Base-by-base conservation (phyloP, 2,329 filamentous ascomycete species). In the Lecanicillium sp. region DNA sequence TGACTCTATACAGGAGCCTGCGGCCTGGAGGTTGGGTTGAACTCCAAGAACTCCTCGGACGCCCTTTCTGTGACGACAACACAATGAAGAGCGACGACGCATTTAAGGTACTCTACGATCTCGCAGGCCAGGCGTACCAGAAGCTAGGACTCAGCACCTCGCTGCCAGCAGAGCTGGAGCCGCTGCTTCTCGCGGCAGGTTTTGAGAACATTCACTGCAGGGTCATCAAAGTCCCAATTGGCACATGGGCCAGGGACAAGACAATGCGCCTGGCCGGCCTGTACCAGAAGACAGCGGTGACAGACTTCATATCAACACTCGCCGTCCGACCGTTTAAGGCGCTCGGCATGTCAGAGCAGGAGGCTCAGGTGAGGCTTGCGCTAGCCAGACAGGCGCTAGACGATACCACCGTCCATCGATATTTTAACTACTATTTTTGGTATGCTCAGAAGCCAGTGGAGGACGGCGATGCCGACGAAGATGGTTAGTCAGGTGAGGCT, bases 1-100 rank as follows among this genome's bases (percentile, higher is more conserved):
- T 36, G 10, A 36, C 32, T 10, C 20, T 7, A 24, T 32, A 19
- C 52, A 56, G 43, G 55, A 44, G 41, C 2, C 21, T 44, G 5
- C 38, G 32, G 2, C 48, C 30, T n/a, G 74, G 74, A n/a, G 74
- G 73, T 38, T 77, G 72, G 69, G 62, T 78, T 29, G 74, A 78
- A 52, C 68, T 74, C 33, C 71, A 74, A 19, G 74, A 77, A 44
- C 61, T 73, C 24, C 64, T 69, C 37, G 63, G 63, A 11, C 60
- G 59, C 20, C 62, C 72, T 11, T 58, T 62, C 23, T 74, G 67
- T 51, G 71, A 75, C 51, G 69, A 74, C 45, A 65, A 58, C 35
- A 69, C 69, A 9, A 71, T 75, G 65, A 55, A 58, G 2, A 55
- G 62, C 3, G 62, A 72, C 44, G 65, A 73, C 37, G 60, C 66